Base-by-base conservation (phyloP, 2,329 filamentous ascomycete genomes). In the Plectosphaerella plurivora region DNA sequence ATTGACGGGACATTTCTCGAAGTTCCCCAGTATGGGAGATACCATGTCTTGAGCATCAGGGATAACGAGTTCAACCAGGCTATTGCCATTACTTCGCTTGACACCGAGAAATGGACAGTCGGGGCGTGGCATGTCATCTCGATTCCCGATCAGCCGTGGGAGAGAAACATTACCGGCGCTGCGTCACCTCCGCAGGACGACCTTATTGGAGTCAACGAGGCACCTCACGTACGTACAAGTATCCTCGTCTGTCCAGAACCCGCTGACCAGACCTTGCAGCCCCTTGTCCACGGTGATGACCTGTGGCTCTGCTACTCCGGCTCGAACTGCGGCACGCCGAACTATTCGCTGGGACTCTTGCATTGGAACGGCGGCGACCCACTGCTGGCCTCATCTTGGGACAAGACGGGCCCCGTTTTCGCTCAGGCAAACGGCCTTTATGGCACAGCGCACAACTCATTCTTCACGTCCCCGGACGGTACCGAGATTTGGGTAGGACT, bases 221-320 rank as follows among this genome's bases (percentile, higher is more conserved):
- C 47, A 5, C 47, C 47, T 41, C 47, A 49, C 12, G 47, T 49
- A 49, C 22, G 47, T 41, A 4, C 36, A 5, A 15, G 37, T 20
- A 36, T 18, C 4, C 15, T n/a, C 22, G 16, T n/a, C 8, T 10
- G 2, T 8, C 5, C 15, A 16, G 28, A 9, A 41, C 5, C 14
- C 28, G 15, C 28, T 37, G 10, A 39, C 12, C 14, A 14, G 20
- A 4, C 16, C 16, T 10, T 15, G 10, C 25, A 58, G 56, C 56
- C 56, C 4, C 45, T 58, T n/a, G 54, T 54, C 41, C 49, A 56
- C 37, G 36, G 51, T 11, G 52, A 47, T 1, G 50, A 58, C 10
- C 44, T 58, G 15, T 58, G 54, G 56, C 37, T 58, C 24, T 49
- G 50, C n/a, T 56, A 56, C 50, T 58, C 56, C 2, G 56, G 50